These are phyloP conservation scores for Ulvella scutata DNA, from an alignment of 139 green algal genomes.

Conservation along the genomic window DNA sequence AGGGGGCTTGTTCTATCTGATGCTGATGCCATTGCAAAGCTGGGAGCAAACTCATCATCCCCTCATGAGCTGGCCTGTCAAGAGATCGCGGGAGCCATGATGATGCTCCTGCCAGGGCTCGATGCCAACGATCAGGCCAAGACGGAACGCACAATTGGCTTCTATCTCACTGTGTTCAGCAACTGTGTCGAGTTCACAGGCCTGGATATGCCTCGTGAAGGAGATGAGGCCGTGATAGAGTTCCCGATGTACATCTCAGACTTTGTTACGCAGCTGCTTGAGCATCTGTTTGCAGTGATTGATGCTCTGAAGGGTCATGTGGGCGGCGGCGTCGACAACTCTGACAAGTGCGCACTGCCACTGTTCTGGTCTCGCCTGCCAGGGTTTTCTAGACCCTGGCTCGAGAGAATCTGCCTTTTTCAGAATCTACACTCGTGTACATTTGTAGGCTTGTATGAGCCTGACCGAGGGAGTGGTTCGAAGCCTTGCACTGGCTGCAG, in stretches of 20 bases:
- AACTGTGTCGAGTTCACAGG: not conserved
- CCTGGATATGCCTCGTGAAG: not conserved
- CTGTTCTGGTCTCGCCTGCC: too few relatives aligned
- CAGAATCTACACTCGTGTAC: too few relatives aligned
- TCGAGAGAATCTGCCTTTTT: too few relatives aligned
- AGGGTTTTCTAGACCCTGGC: too few relatives aligned
- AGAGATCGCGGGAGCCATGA: not conserved
- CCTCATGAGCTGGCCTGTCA: not conserved
- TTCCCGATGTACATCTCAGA: not conserved
- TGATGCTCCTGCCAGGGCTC: not conserved
- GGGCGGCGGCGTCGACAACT: too few relatives aligned
- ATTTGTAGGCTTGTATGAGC: too few relatives aligned
- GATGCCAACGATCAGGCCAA: not conserved
- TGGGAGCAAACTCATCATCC: too few relatives aligned
- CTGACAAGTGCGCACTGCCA: too few relatives aligned
- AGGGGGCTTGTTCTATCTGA: not conserved
- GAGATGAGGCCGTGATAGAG: not conserved
- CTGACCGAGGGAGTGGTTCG: too few relatives aligned
- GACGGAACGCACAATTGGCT: not conserved
- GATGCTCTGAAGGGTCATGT: not conserved
- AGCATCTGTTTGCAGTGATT: not conserved
- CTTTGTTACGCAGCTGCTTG: not conserved
- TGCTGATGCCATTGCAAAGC: not conserved
- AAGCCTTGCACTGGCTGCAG: too few relatives aligned
- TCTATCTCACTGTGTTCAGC: not conserved